phyloP scores from a whole-genome alignment of 345 rosid species.

The Salix brachista region DNA sequence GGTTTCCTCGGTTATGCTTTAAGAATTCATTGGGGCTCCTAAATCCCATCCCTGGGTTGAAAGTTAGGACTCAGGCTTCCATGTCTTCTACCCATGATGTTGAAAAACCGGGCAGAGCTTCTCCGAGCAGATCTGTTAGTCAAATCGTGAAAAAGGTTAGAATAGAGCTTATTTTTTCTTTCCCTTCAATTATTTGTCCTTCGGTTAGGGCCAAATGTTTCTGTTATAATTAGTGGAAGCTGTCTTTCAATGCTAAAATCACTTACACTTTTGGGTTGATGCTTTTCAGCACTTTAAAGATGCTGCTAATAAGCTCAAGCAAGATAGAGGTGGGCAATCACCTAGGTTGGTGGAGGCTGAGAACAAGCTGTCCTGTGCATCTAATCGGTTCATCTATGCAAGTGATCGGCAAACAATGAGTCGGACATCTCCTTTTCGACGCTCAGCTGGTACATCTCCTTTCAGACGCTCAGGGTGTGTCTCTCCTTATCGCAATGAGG shows the following conservation, averaged over 20 bases:
- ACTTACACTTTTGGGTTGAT: slow-evolving; percentile 7
- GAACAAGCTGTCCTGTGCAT: slow-evolving; percentile 38
- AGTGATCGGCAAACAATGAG: slow-evolving; percentile 30
- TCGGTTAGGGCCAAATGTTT: background rate
- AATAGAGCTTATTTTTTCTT: background rate
- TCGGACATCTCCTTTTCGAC: slow-evolving; percentile 51
- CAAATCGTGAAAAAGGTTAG: slow-evolving; percentile 51
- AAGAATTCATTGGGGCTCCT: slow-evolving; percentile 53
- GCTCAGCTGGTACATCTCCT: slow-evolving; percentile 41
- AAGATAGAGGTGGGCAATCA: slow-evolving; percentile 34
- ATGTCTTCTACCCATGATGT: slow-evolving; percentile 28
- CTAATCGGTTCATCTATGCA: slow-evolving; percentile 38
- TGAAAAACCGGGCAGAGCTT: slow-evolving; percentile 41
- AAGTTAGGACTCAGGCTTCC: slow-evolving; percentile 38
- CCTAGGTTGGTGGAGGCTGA: slow-evolving; percentile 32
- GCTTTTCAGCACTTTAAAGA: slow-evolving; percentile 42
- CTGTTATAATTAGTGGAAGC: slow-evolving; percentile 12
- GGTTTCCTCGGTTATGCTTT: slow-evolving; percentile 65
- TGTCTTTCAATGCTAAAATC: background rate
- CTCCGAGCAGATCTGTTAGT: slow-evolving; percentile 37
- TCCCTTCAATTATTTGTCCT: background rate
- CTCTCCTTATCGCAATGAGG: slow-evolving; percentile 53
- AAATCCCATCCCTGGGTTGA: slow-evolving; percentile 59
- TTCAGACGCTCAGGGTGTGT: slow-evolving; percentile 42
- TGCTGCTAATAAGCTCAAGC: slow-evolving; percentile 36